A percentile compares a stretch with the other conserved stretches of the same genome.
Conservation (phyloP, 768 basidiomycete genomes). For the Amanita rimosa region DNA sequence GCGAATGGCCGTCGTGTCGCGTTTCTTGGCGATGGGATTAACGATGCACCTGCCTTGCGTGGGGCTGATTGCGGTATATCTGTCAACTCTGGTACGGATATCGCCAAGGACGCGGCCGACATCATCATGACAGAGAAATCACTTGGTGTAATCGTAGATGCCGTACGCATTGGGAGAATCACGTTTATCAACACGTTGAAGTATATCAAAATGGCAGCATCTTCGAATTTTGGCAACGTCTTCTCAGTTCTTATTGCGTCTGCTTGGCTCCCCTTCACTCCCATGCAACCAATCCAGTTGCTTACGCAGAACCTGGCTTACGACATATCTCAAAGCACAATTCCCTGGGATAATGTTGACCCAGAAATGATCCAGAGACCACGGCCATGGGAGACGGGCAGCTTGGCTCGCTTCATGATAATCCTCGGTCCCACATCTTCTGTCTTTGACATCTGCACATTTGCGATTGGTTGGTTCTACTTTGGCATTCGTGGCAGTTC, state of each 20-base stretch:
- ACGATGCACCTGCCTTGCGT: conserved; percentile 4
- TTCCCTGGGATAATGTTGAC: conserved; percentile 27
- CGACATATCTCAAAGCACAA: conserved; percentile 25
- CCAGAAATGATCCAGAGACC: conserved; percentile 21
- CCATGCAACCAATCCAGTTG: conserved; percentile 23
- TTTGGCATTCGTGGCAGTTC: conserved; percentile 17
- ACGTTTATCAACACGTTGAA: conserved; percentile 24
- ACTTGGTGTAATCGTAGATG: conserved; percentile 19
- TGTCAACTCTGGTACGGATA: conserved; percentile 12
- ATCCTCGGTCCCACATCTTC: conserved; percentile 24
- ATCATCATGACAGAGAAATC: conserved; percentile 25
- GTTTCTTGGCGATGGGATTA: neutral
- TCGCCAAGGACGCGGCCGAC: conserved; percentile 26
- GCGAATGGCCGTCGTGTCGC: conserved; percentile 1
- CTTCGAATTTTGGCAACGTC: conserved; percentile 18
- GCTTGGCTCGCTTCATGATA: conserved; percentile 23
- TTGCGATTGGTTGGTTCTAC: conserved; percentile 21
- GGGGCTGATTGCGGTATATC: conserved; percentile 10
- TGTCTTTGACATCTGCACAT: conserved; percentile 21
- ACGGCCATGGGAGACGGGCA: conserved; percentile 20
- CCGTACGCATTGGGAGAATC: conserved; percentile 10
- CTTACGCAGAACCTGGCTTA: conserved; percentile 22
- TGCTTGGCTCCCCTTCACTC: conserved; percentile 25
- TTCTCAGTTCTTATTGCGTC: conserved; percentile 18
- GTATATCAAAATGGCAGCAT: conserved; percentile 27